Evolutionary conservation across 2,329 filamentous ascomycete genomes (phyloP), one percentile per base, ranked within the genome.

Genomic region (Corinectria fuckeliana): DNA sequence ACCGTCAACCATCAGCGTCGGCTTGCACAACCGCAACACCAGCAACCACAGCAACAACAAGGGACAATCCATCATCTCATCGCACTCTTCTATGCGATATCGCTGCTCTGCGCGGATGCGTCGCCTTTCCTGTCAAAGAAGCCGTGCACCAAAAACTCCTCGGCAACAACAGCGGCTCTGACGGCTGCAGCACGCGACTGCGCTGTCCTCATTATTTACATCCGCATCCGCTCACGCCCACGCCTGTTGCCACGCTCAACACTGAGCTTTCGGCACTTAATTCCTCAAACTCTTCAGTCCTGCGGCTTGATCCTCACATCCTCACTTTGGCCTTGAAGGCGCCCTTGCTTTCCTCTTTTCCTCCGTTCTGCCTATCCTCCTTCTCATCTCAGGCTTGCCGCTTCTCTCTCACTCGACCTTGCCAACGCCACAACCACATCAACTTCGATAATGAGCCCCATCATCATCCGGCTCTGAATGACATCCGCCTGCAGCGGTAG

Each of bases 391-490:
- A 23, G 21, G 26, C 56, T 42, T 45, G 42, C 47, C 44, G 51
- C 49, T 54, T 50, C 52, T 59, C 20, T 23, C 26, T 44, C 41
- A 23, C 36, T 51, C 25, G 45, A 39, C 56, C 45, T 58, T 61
- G 60, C 58, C 58, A 66, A 66, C 47, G 56, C 67, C 50, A 56
- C 63, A 56, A 61, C 60, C 50, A 53, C 38, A 50, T 23, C 51
- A 58, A 47, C 41, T 41, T 58, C 48, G 48, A 69, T 58, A 65
- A 69, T 69, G 67, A 70, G 44, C 58, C 50, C 49, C 62, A 60
- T 56, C 55, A 47, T 49, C 44, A 58, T 56, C 54, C 58, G 62
- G 56, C 63, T 69, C 59, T 70, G 60, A 70, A 57, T 56, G 60
- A 59, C 63, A 45, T 28, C 57, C 54, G 32, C 32, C 14, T 45